Conservation (phyloP, 352 stramenopile genomes). For the Pilasporangium apinafurcum region DNA sequence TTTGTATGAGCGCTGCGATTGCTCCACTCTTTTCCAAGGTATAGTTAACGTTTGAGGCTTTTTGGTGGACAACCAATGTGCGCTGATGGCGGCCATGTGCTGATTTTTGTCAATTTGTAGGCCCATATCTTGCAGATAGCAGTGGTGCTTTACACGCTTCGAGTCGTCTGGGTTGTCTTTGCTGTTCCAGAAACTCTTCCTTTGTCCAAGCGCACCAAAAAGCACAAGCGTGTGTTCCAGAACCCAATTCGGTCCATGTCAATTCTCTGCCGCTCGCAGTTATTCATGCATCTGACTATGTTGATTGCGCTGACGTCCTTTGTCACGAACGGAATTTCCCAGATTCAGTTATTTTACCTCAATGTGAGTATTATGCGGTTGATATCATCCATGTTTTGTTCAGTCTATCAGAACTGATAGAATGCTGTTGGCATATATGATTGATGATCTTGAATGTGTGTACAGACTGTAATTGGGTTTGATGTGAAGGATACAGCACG, state of each 20-base stretch:
- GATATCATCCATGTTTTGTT: not conserved
- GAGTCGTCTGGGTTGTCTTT: conserved; percentile 46
- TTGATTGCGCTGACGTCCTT: conserved; percentile 70
- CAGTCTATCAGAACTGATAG: conserved; percentile 1
- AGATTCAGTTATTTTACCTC: conserved; percentile 69
- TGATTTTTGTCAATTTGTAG: conserved; percentile 10
- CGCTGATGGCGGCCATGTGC: not conserved
- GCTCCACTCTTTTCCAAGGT: conserved; percentile 51
- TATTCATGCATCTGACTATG: conserved; percentile 56
- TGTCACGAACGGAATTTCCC: conserved; percentile 42
- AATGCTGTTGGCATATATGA: not conserved
- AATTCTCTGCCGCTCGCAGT: conserved; percentile 54
- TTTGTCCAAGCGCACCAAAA: conserved; percentile 17
- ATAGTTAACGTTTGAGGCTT: conserved; percentile 2
- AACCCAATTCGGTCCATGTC: conserved; percentile 58
- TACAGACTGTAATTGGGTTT: conserved; percentile 57
- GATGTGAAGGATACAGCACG: conserved; percentile 54
- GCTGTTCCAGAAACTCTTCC: conserved; percentile 58
- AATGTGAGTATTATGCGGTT: conserved; percentile 29
- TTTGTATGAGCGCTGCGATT: conserved; percentile 41
- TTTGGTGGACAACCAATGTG: not conserved
- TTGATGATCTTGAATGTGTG: not conserved
- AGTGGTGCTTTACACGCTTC: conserved; percentile 32
- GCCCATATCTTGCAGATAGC: conserved; percentile 41
- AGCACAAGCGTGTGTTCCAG: conserved; percentile 22